phyloP scores from a whole-genome alignment of 768 basidiomycete species.

The Suillus cothurnatus region DNA sequence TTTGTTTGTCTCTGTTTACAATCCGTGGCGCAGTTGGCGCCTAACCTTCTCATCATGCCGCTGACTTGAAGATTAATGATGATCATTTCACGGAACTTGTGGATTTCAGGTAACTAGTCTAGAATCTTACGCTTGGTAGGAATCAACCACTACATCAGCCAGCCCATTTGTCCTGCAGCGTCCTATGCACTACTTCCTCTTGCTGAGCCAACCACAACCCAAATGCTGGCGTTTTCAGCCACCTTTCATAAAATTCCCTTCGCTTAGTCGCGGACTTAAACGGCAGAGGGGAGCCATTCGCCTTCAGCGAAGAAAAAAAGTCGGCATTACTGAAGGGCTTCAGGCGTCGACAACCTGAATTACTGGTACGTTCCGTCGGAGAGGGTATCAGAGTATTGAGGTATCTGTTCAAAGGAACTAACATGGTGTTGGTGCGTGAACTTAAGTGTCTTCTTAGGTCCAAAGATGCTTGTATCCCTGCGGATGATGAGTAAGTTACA shows the following conservation, averaged over 20 bases:
- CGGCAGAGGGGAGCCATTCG: constrained; percentile 69
- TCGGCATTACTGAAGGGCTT: constrained; percentile 70
- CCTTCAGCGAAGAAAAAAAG: constrained; percentile 75
- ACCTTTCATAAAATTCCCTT: constrained; percentile 75
- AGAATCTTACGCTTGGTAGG: background rate
- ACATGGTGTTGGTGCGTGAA: constrained; percentile 80
- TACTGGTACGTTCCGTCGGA: constrained; percentile 45
- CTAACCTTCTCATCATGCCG: background rate
- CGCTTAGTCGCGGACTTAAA: constrained; percentile 69
- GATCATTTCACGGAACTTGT: background rate
- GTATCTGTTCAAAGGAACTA: constrained; percentile 91
- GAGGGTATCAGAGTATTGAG: constrained; percentile 85
- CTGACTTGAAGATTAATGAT: constrained; percentile 6
- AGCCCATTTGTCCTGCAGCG: constrained; percentile 39
- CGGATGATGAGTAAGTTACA: background rate
- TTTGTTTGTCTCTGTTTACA: constrained; percentile 30
- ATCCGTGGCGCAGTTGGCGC: constrained; percentile 24
- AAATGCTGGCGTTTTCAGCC: constrained; percentile 77
- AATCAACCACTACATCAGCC: background rate
- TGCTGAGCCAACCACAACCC: constrained; percentile 79
- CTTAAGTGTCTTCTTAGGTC: constrained; percentile 81
- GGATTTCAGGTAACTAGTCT: background rate
- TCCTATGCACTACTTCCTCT: constrained; percentile 66
- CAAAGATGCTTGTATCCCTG: constrained; percentile 65
- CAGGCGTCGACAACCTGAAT: constrained; percentile 44